Conservation (phyloP, 495 filamentous ascomycete species). For the Hyphodiscus hymeniophilus region DNA sequence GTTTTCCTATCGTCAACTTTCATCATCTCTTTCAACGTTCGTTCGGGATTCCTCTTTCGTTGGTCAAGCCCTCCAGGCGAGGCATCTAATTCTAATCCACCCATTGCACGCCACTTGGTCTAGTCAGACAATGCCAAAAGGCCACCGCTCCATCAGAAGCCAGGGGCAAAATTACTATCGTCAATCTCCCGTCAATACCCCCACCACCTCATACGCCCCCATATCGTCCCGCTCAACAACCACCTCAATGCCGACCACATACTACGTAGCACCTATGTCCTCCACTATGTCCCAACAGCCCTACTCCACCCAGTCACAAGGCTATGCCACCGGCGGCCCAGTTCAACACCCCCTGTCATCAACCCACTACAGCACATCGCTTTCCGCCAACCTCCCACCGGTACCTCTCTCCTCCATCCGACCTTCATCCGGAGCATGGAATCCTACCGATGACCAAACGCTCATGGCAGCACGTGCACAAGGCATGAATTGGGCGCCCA, state of each 20-base stretch:
- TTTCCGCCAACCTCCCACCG: background rate
- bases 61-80: constrained; percentile 16
- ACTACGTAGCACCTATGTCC: background rate
- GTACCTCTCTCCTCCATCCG: constrained; percentile 30
- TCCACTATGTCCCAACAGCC: constrained; percentile 12
- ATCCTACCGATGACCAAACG: constrained; percentile 52
- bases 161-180: constrained; percentile 15
- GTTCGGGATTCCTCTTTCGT: constrained; percentile 10
- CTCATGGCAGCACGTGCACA: constrained; percentile 52
- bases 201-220: constrained; percentile 11
- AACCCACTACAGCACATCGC: constrained; percentile 4
- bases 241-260: background rate
- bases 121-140: constrained; percentile 20
- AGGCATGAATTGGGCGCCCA: constrained; percentile 65
- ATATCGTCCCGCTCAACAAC: constrained; percentile 3
- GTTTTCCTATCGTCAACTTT: constrained; percentile 16
- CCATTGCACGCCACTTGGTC: background rate
- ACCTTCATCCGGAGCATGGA: constrained; percentile 52
- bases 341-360: constrained; percentile 17
- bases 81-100: constrained; percentile 14
- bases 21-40: constrained; percentile 7
- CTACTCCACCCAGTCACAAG: constrained; percentile 4
- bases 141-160: constrained; percentile 12
- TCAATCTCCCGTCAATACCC: constrained; percentile 7
- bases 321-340: constrained; percentile 18